Percentiles rank a stretch among this genome's conserved stretches.
Conservation (phyloP, 768 basidiomycete genomes). For the Thelephora ganbajun region DNA sequence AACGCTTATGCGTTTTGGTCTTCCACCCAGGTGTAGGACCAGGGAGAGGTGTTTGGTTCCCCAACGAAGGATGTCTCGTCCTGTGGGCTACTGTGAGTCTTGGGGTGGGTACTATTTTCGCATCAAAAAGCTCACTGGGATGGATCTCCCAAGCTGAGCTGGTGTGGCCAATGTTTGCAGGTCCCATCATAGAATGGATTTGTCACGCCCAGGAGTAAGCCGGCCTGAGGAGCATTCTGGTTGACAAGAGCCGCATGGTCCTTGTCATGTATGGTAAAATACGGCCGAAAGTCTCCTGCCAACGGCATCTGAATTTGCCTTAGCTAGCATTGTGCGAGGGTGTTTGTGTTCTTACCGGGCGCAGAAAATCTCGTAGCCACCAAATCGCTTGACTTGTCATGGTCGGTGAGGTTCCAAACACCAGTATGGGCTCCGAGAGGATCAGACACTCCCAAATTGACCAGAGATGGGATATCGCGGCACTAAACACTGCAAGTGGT, state of each 20-base stretch:
- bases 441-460: conserved; percentile 91
- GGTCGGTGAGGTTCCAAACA: conserved; percentile 69
- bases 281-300: conserved; percentile 78
- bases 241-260: conserved; percentile 69
- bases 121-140: conserved; percentile 23
- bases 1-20: conserved; percentile 65
- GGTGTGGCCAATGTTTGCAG: conserved; percentile 78
- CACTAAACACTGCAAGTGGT: conserved; percentile 47
- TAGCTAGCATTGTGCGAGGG: not conserved
- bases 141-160: conserved; percentile 51
- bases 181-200: conserved; percentile 77
- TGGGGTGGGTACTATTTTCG: not conserved
- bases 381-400: conserved; percentile 80
- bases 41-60: conserved; percentile 1
- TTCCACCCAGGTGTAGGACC: conserved; percentile 65
- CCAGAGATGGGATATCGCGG: conserved; percentile 55
- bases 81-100: conserved; percentile 1
- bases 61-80: not conserved
- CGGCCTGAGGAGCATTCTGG: conserved; percentile 65
- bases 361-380: conserved; percentile 81
- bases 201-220: conserved; percentile 71
- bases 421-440: conserved; percentile 77
- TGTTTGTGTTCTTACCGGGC: conserved; percentile 42
- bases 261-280: conserved; percentile 93
- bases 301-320: conserved; percentile 50